Percentiles rank a stretch among this genome's conserved stretches.
These are phyloP conservation scores for Beta corolliflora DNA, from an alignment of 179 eudicot species.

Conservation along the genomic window DNA sequence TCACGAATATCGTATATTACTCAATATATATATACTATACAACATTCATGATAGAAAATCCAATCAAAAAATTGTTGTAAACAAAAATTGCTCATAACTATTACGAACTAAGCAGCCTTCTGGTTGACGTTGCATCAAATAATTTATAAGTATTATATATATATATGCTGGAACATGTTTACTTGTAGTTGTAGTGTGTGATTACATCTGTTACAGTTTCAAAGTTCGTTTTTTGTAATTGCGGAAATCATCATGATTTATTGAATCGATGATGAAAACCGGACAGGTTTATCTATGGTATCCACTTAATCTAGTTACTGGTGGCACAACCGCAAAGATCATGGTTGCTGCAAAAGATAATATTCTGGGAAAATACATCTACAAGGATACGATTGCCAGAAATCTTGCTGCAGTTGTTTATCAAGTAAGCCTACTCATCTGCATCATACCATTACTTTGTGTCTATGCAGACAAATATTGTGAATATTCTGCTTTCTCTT, in stretches of 20 bases:
- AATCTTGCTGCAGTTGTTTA: slow-evolving; percentile 92
- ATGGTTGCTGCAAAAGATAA: slow-evolving; percentile 98
- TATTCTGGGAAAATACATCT: slow-evolving; percentile 91
- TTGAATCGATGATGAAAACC: slow-evolving; percentile 8
- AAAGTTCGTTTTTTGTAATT: background rate
- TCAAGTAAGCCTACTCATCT: slow-evolving; percentile 42
- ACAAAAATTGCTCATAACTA: no score
- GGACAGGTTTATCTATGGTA: slow-evolving; percentile 89
- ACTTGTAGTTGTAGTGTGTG: background rate
- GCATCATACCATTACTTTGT: background rate
- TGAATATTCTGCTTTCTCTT: background rate
- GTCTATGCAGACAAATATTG: background rate
- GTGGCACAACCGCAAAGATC: slow-evolving; percentile 98
- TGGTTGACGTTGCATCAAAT: no score
- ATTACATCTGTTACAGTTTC: background rate
- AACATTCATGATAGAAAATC: no score
- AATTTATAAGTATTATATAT: no score
- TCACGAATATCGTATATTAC: no score
- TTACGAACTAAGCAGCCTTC: no score
- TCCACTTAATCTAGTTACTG: slow-evolving; percentile 79
- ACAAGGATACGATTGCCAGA: slow-evolving; percentile 86
- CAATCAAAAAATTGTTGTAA: no score
- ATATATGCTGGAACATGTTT: background rate
- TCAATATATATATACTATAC: no score
- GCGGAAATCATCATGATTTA: background rate